Evolutionary conservation across 139 green algal species (phyloP).

Genomic region (Chlorella sp.): DNA sequence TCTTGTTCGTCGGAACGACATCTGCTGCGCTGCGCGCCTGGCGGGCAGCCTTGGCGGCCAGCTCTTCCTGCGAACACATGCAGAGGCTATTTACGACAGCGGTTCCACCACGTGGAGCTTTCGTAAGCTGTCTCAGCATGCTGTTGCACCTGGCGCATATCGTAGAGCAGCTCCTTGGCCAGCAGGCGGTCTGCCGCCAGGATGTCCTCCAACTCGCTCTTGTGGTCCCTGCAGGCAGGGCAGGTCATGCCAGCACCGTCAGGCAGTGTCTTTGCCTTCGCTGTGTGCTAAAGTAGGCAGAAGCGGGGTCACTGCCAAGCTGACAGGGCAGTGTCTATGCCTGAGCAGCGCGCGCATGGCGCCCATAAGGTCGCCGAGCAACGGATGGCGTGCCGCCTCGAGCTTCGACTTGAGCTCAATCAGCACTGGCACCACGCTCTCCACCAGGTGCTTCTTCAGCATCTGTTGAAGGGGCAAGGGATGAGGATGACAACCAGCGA

Average conservation of each 20-base stretch:
- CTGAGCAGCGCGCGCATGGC: slow-evolving; percentile 68
- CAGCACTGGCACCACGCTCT: slow-evolving; percentile 80
- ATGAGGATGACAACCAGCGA: no score
- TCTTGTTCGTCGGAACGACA: background rate
- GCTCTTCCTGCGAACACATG: slow-evolving; percentile 5
- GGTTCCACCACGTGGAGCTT: no score
- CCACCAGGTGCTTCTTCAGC: slow-evolving; percentile 90
- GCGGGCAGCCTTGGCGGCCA: slow-evolving; percentile 7
- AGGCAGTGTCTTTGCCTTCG: no score
- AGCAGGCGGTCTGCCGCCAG: slow-evolving; percentile 79
- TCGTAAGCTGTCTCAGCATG: no score
- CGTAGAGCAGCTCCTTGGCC: slow-evolving; percentile 83
- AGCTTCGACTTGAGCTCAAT: slow-evolving; percentile 77
- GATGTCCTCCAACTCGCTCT: slow-evolving; percentile 89
- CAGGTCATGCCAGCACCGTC: no score
- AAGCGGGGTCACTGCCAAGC: slow-evolving; percentile 9
- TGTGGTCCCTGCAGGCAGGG: slow-evolving; percentile 32
- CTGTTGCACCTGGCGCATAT: slow-evolving; percentile 74
- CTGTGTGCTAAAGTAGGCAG: background rate
- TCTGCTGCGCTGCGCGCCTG: slow-evolving; percentile 15
- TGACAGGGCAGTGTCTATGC: slow-evolving; percentile 57
- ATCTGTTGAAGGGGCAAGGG: no score
- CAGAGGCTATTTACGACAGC: no score
- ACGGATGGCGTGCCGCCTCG: slow-evolving; percentile 57
- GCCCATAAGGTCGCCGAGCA: slow-evolving; percentile 75